Base-by-base conservation (phyloP, 2,329 filamentous ascomycete genomes). In the Aspergillus floridensis region DNA sequence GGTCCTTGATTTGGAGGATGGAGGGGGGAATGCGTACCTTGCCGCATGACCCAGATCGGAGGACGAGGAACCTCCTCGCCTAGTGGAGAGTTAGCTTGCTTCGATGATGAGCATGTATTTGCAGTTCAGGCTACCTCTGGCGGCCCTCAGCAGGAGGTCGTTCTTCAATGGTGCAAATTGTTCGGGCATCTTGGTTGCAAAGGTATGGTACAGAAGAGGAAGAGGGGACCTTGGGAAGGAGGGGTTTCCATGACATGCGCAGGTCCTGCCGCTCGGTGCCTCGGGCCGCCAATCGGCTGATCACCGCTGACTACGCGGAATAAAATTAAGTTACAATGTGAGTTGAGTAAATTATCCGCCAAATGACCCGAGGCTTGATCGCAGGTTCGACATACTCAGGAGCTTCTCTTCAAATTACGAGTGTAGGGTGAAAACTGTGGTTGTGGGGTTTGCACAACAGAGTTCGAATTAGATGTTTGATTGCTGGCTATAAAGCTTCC, bases 41-140 rank as follows among this genome's bases (percentile, higher is more conserved):
- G 95, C 78, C 95, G 90, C 95, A 99, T 99, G 75, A 99, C 92
- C 95, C 95, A 99, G 82, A 96, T 91, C 59, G 95, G 95, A 62
- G 95, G 90, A 65, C 95, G 88, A 78, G 97, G 92, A 66, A 98
- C 91, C 75, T 88, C 88, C 79, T 97, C 85, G 75, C 93, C 93
- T 96, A 71, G 56, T 65, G 67, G 65, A 56, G 57, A 58, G 62
- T 70, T 66, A 67, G 59, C 46, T 38, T 49, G 21, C 44, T 46
- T n/a, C 49, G 53, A 26, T 57, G 14, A 21, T 10, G 35, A 32
- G 59, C 44, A 21, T 16, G 8, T 12, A 49, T n/a, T 50, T 38
- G 21, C 19, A 3, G 8, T 32, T 19, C 19, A 31, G 57, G 56
- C 53, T 79, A 96, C 93, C 95, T 84, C 90, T 86, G 66, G 95